Base-by-base conservation (phyloP, 2,329 filamentous ascomycete species). In the Monosporascus sp. region DNA sequence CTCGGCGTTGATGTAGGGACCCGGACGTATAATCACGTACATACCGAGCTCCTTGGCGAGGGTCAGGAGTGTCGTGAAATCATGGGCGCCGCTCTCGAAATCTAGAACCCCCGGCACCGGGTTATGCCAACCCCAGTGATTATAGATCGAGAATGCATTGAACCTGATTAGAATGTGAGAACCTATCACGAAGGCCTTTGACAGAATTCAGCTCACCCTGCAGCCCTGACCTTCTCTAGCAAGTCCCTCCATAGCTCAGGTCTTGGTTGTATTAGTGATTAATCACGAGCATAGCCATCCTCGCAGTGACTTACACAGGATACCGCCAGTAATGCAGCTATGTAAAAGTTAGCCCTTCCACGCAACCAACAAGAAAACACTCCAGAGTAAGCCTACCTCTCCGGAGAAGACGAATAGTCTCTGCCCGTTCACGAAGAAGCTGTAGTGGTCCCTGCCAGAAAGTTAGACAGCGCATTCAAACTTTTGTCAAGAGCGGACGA, bases 1-100 rank as follows among this genome's bases (percentile, higher is more conserved):
- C 62, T 86, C 84, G 1, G 82, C 83, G 56, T 86, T 87, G 53
- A 83, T 76, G 53, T 86, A 87, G 0, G 82, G 82, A 0, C 83
- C 82, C 0, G 82, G 80, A 0, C 82, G 72, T 1, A 77, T 74
- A 27, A 83, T 76, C 39, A 81, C 73, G 57, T 81, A 82, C 39
- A 82, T 67, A 2, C 79, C 80, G 24, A 81, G 67, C 39, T 79
- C 72, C 57, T 80, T 75, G 3, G 80, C 79, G 25, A 81, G 70
- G 27, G 78, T 74, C 50, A 80, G 75, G 41, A 83, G 72, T 8
- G 70, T 67, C 5, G 74, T 76, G 54, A 82, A 77, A 58, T 83
- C 72, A 54, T 78, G 80, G 3, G 78, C 77, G 3, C 76, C 78
- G 14, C 69, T 79, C 50, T 72, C 69, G 56, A 82, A 81, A 62